phyloP scores from a whole-genome alignment of 2,329 filamentous ascomycete species.

The Lachnellula willkommii region DNA sequence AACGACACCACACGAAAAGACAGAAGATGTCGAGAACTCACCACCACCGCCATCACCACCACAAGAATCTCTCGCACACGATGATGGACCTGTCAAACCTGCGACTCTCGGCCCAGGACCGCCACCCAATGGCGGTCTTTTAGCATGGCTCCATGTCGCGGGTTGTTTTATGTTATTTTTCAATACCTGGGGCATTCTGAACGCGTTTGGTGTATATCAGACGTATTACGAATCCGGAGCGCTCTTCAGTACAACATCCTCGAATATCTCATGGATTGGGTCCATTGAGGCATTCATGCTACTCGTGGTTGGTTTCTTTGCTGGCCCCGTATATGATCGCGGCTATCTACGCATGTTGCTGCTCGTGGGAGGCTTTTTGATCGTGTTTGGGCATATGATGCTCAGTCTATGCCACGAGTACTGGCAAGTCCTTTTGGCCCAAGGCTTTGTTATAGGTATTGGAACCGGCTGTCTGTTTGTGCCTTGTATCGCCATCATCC shows the following conservation, averaged over 20 bases:
- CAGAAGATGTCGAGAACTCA: background rate
- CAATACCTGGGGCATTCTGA: conserved; percentile 46
- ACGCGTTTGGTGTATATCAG: conserved; percentile 51
- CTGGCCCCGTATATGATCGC: conserved; percentile 57
- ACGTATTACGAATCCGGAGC: conserved; percentile 48
- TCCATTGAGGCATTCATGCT: conserved; percentile 48
- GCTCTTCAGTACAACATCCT: conserved; percentile 42
- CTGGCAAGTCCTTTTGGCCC: conserved; percentile 46
- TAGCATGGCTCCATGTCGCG: conserved; percentile 51
- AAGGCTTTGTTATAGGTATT: conserved; percentile 41
- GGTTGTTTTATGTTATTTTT: conserved; percentile 49
- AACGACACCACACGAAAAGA: background rate
- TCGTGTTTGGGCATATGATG: conserved; percentile 61
- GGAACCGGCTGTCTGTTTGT: conserved; percentile 42
- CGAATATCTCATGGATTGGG: conserved; percentile 53
- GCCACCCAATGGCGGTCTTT: conserved; percentile 46
- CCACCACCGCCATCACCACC: background rate
- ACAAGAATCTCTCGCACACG: background rate
- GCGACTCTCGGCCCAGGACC: background rate
- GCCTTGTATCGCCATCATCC: conserved; percentile 34
- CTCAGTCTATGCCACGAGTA: conserved; percentile 48
- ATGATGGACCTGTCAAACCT: background rate
- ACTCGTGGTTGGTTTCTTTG: conserved; percentile 46
- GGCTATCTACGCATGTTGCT: conserved; percentile 52
- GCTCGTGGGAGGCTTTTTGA: conserved; percentile 45